Evolutionary conservation across 306 rosid species (phyloP).

Genomic region (Astragalus membranaceus): DNA sequence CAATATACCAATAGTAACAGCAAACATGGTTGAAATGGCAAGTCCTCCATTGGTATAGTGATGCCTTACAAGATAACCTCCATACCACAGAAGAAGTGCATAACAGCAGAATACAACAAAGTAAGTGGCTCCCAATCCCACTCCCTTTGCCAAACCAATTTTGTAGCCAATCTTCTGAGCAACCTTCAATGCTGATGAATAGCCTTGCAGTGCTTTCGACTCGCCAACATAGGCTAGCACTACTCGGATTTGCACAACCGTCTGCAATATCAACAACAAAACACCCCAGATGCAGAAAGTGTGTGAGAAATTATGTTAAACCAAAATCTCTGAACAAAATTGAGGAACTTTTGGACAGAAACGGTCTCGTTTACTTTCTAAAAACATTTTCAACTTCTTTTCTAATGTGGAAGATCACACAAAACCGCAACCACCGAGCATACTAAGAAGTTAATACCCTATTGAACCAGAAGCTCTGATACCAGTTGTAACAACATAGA

Average conservation of each 20-base stretch:
- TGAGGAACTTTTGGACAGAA: background rate
- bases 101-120: conserved; percentile 96
- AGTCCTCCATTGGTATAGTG: conserved; percentile 93
- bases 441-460: too few relatives aligned
- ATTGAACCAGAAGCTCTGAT: too few relatives aligned
- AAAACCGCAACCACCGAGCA: too few relatives aligned
- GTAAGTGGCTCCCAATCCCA: conserved; percentile 95
- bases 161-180: conserved; percentile 82
- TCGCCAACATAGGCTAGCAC: conserved; percentile 83
- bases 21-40: conserved; percentile 96
- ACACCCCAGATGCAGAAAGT: conserved; percentile 25
- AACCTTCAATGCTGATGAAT: conserved; percentile 69
- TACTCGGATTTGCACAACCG: conserved; percentile 84
- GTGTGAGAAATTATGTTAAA: background rate
- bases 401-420: too few relatives aligned
- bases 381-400: too few relatives aligned
- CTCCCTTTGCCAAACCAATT: conserved; percentile 86
- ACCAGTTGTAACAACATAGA: too few relatives aligned
- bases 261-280: conserved; percentile 44
- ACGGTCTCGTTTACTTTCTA: too few relatives aligned
- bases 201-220: conserved; percentile 57
- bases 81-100: conserved; percentile 96
- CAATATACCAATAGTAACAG: conserved; percentile 96
- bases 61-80: conserved; percentile 91
- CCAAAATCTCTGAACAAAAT: background rate